Evolutionary conservation across 257 asterid genomes (phyloP).

Genomic region (Orobanche coerulescens): DNA sequence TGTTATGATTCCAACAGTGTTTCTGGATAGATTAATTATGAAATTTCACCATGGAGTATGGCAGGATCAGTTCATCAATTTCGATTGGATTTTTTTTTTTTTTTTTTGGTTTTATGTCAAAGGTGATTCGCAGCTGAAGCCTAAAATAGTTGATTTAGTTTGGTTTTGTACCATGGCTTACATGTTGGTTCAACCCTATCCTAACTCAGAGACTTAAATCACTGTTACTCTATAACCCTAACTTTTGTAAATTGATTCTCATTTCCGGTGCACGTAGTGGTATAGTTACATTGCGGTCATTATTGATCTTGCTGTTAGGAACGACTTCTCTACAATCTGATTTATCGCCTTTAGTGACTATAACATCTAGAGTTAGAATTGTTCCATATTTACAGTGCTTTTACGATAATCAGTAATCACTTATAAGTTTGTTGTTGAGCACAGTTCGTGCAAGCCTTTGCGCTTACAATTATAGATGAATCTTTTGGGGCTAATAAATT

Average conservation of each 20-base stretch:
- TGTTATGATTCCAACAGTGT: not conserved
- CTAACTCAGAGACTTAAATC: not conserved
- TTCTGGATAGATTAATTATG: not conserved
- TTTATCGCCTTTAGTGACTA: not conserved
- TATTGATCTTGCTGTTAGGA: too few relatives aligned
- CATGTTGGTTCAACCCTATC: not conserved
- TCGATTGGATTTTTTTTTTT: not conserved
- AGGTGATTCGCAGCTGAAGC: slow-evolving; percentile 12
- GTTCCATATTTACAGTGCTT: not conserved
- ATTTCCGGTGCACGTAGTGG: too few relatives aligned
- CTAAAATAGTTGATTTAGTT: not conserved
- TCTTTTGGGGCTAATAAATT: not conserved
- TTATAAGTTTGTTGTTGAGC: not conserved
- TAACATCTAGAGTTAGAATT: not conserved
- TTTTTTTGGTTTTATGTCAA: not conserved
- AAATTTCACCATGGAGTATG: not conserved
- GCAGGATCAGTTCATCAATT: slow-evolving; percentile 10
- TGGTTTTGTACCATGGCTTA: not conserved
- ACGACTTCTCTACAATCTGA: too few relatives aligned
- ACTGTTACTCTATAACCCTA: not conserved
- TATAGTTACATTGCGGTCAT: too few relatives aligned
- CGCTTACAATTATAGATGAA: not conserved
- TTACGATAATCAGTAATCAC: not conserved
- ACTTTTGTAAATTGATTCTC: not conserved
- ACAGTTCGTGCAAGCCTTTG: not conserved